phyloP scores from a whole-genome alignment of 495 filamentous ascomycete species.

The Podospora appendiculata region DNA sequence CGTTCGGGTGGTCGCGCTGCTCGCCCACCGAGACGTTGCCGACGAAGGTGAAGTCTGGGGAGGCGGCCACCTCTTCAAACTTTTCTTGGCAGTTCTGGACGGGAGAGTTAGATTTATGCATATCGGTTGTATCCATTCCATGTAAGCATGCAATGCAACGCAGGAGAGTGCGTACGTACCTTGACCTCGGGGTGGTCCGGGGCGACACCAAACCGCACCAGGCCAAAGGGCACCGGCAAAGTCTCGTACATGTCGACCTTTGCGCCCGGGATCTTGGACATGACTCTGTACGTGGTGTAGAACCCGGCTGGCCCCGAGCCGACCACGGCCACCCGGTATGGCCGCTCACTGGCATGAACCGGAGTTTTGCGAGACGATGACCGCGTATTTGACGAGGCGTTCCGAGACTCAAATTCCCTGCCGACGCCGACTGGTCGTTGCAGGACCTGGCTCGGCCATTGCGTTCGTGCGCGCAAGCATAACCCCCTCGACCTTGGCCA shows the following conservation, averaged over 20 bases:
- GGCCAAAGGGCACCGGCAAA: slow-evolving; percentile 83
- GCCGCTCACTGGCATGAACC: slow-evolving; percentile 12
- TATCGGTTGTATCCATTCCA: background rate
- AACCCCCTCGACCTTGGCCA: too few relatives aligned
- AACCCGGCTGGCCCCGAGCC: slow-evolving; percentile 96
- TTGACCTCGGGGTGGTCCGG: slow-evolving; percentile 98
- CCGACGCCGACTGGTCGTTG: too few relatives aligned
- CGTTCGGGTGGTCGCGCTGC: slow-evolving; percentile 28
- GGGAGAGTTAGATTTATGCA: slow-evolving; percentile 33
- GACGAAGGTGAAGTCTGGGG: slow-evolving; percentile 79
- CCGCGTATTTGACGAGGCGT: too few relatives aligned
- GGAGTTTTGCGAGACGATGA: too few relatives aligned
- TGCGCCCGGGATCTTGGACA: slow-evolving; percentile 62
- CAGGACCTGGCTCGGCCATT: too few relatives aligned
- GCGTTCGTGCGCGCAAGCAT: too few relatives aligned
- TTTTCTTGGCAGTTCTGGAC: slow-evolving; percentile 95
- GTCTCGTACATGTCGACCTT: slow-evolving; percentile 95
- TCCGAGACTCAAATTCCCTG: too few relatives aligned
- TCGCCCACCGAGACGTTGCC: slow-evolving; percentile 80
- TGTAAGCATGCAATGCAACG: background rate
- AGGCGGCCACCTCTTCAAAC: slow-evolving; percentile 78
- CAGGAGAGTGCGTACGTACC: slow-evolving; percentile 50
- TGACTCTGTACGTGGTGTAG: slow-evolving; percentile 80
- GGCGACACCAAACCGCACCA: slow-evolving; percentile 89
- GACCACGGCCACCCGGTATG: slow-evolving; percentile 76